Percentiles rank a stretch among this genome's conserved stretches.
Conservation (phyloP, 2,329 filamentous ascomycete genomes). For the Juglanconis juglandina region DNA sequence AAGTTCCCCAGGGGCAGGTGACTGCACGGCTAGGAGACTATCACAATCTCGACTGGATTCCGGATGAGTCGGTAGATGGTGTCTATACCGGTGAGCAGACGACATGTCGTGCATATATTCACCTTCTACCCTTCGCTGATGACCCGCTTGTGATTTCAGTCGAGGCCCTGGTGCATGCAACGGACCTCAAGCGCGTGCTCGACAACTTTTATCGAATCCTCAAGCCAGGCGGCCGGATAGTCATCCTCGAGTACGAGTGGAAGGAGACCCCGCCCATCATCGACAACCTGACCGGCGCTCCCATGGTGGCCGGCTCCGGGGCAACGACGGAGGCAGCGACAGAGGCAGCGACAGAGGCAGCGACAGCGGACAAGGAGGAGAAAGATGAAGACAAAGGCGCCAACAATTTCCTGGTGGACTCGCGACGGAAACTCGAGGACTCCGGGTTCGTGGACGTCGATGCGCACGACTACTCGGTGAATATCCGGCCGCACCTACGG, state of each 20-base stretch:
- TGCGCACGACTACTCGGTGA: conserved; percentile 40
- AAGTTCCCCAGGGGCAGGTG: no score
- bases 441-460: conserved; percentile 42
- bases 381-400: conserved; percentile 39
- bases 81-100: no score
- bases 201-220: conserved; percentile 46
- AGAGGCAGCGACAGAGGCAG: not conserved
- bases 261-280: conserved; percentile 25
- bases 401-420: conserved; percentile 33
- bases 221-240: conserved; percentile 43
- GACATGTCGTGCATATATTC: no score
- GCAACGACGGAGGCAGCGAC: not conserved
- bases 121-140: no score
- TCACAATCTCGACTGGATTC: no score
- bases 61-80: no score
- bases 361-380: conserved; percentile 25
- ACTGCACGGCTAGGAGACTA: no score
- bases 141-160: conserved; percentile 25
- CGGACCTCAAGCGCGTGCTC: conserved; percentile 41
- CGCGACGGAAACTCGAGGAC: conserved; percentile 39
- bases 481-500: conserved; percentile 45
- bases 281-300: conserved; percentile 18
- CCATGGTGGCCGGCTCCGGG: not conserved
- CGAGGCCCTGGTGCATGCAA: conserved; percentile 54
- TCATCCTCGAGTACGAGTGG: conserved; percentile 43